Evolutionary conservation across 805 yeast species (phyloP).

Genomic region (Wickerhamiella occidentalis): DNA sequence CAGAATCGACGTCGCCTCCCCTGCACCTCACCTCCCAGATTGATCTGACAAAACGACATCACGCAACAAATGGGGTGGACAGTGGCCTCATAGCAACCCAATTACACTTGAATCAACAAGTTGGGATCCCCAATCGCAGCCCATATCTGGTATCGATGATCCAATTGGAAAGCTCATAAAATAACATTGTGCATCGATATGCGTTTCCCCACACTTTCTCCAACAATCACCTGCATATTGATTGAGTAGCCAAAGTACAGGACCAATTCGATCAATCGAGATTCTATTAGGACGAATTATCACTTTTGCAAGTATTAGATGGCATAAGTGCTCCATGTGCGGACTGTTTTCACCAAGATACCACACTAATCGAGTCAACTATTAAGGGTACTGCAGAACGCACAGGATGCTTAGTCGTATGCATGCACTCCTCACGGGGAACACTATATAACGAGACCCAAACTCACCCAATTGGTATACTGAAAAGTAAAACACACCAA

Average conservation of each 20-base stretch:
- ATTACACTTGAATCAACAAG: background rate
- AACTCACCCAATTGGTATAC: too few species aligned
- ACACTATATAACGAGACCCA: background rate
- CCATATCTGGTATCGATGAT: too few species aligned
- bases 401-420: background rate
- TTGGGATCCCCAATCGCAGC: too few species aligned
- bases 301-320: too few species aligned
- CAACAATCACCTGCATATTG: background rate
- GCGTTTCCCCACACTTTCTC: background rate
- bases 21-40: too few species aligned
- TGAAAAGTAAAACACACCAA: background rate
- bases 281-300: too few species aligned
- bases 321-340: too few species aligned
- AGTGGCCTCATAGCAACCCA: background rate
- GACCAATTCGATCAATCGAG: background rate
- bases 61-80: background rate
- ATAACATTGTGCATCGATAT: background rate
- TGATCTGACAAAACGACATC: background rate
- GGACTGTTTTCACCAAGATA: too few species aligned
- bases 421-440: background rate
- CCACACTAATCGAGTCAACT: too few species aligned
- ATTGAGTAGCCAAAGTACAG: background rate
- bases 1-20: too few species aligned
- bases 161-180: background rate
- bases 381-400: background rate